Base-by-base conservation (phyloP, 768 basidiomycete genomes). In the Tulasnella sp. region DNA sequence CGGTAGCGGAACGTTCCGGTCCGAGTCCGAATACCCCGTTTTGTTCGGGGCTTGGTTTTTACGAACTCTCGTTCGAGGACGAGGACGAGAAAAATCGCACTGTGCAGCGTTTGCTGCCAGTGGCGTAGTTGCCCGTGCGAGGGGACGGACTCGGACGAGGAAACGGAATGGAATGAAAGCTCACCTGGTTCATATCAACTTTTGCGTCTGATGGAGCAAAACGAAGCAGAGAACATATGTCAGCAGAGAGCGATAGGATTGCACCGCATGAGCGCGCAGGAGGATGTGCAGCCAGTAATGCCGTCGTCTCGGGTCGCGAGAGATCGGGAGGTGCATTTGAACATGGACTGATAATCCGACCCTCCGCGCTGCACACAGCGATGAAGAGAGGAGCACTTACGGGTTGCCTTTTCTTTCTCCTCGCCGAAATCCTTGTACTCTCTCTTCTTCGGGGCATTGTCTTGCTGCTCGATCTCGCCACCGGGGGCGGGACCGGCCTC, bases 391-490 rank as follows among this genome's bases (percentile, higher is more conserved):
- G 26, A 73, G 68, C 34, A 84, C 90, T 65, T 78, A 92, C 91
- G 89, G 71, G 88, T 86, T 52, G 88, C 81, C 76, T 86, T 86
- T 68, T 87, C 84, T 65, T 88, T 82, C 1, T 91, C 90, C 78
- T 93, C 89, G 73, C 86, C 86, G 72, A 92, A 90, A 52, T 92
- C 92, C 84, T 90, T 94, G 84, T 94, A 94, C 83, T 91, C 90
- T 82, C 91, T 85, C 83, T 91, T 90, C 79, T 81, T 88, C 81
- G 37, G 39, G 19, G 3, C 35, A 29, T 84, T 82, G 75, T 81
- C 78, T 0, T 77, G 76, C 47, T 44, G 71, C 35, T 39, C 39
- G 22, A 29, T 36, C 34, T 47, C 42, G n/a, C 37, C 65, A 67
- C 66, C 70, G 0, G 64, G 59, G 71, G 75, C 69, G 42, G 75